A percentile compares a stretch with the other conserved stretches of the same genome.
These are phyloP conservation scores for Linnemannia elongata DNA, from an alignment of 192 early-diverging fungal species.

Conservation along the genomic window DNA sequence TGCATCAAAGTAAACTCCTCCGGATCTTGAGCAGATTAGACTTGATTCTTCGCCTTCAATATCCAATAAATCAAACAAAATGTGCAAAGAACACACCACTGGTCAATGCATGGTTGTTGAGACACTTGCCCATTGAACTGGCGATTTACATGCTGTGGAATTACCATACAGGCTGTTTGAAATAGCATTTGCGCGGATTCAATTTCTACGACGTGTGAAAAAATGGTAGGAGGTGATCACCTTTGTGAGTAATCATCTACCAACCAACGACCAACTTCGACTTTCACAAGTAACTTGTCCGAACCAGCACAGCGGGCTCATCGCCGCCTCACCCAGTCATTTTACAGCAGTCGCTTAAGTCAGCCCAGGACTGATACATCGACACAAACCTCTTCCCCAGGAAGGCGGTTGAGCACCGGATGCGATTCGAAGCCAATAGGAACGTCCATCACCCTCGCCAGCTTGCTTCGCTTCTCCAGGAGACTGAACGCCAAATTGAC, in stretches of 20 bases:
- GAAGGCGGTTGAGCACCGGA: conserved; percentile 83
- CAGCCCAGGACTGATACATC: conserved; percentile 88
- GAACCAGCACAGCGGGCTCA: conserved; percentile 65
- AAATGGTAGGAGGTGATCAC: too few species aligned
- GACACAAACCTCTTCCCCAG: conserved; percentile 78
- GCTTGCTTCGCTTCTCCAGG: conserved; percentile 69
- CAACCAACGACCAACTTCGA: too few species aligned
- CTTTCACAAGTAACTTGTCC: conserved; percentile 28
- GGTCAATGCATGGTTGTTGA: too few species aligned
- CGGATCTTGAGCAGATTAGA: not conserved
- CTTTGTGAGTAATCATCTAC: too few species aligned
- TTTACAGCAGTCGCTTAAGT: conserved; percentile 86
- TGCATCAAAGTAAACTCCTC: conserved; percentile 29
- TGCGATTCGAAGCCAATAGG: conserved; percentile 84
- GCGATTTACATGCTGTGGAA: too few species aligned
- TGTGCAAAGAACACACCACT: not conserved
- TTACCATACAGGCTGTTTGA: too few species aligned
- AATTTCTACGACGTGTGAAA: too few species aligned
- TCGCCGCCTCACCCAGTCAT: conserved; percentile 74
- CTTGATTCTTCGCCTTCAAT: not conserved
- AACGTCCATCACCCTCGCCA: conserved; percentile 77
- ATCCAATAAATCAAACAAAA: not conserved
- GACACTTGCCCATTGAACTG: too few species aligned
- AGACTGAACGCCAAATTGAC: conserved; percentile 80
- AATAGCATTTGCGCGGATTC: too few species aligned